Evolutionary conservation across 495 filamentous ascomycete genomes (phyloP).

Genomic region (Penicillium psychrofluorescens): DNA sequence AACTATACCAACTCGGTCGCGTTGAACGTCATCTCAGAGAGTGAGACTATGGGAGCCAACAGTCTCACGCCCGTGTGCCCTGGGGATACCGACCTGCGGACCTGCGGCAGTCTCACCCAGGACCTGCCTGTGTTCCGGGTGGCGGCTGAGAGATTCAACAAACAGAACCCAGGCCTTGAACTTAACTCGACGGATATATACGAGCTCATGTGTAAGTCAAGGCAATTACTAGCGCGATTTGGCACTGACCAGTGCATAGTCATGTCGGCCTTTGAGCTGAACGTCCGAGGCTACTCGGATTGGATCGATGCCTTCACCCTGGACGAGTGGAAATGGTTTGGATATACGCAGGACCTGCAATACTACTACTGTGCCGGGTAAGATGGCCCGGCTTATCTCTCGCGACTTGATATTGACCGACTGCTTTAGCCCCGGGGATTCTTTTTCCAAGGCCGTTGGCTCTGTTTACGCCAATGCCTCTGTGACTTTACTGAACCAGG

Average conservation of each 20-base stretch:
- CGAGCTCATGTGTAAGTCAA: constrained; percentile 14
- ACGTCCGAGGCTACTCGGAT: constrained; percentile 35
- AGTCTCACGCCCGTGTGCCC: constrained; percentile 40
- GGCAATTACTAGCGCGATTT: background rate
- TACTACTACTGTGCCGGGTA: constrained; percentile 48
- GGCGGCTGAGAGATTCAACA: constrained; percentile 18
- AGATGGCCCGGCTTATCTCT: background rate
- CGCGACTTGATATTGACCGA: background rate
- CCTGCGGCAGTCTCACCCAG: constrained; percentile 2
- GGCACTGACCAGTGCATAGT: constrained; percentile 2
- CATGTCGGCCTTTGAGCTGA: constrained; percentile 48
- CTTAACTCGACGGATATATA: constrained; percentile 13
- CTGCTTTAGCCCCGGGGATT: too few species aligned
- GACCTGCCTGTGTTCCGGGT: constrained; percentile 8
- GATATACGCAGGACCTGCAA: constrained; percentile 43
- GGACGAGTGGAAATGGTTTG: constrained; percentile 44
- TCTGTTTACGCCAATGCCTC: constrained; percentile 48
- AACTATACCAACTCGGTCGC: constrained; percentile 25
- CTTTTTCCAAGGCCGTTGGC: constrained; percentile 31
- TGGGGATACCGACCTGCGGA: constrained; percentile 1
- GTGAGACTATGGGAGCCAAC: constrained; percentile 33
- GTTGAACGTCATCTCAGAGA: constrained; percentile 43
- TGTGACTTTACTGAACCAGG: constrained; percentile 37
- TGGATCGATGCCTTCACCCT: constrained; percentile 49
- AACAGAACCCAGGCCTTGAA: constrained; percentile 14